Percentiles rank a stretch among this genome's conserved stretches.
Evolutionary conservation across 2,329 filamentous ascomycete species (phyloP).

Genomic region (Aspergillus sp.): DNA sequence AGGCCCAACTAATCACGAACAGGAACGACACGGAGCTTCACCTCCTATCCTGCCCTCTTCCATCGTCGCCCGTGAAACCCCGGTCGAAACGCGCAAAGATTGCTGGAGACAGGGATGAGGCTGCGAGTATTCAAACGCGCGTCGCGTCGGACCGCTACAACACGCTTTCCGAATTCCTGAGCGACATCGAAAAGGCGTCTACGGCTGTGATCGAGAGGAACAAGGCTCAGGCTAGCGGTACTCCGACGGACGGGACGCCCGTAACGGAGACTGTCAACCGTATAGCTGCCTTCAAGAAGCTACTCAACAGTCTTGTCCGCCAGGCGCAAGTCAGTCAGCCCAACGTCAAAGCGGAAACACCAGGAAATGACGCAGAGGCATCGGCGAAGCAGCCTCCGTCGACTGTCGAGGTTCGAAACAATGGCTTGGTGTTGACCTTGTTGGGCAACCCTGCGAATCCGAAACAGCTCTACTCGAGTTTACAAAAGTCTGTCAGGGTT

Average conservation of each 20-base stretch:
- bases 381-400: conserved; percentile 40
- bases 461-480: conserved; percentile 83
- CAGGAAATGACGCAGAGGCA: conserved; percentile 42
- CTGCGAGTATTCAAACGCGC: conserved; percentile 43
- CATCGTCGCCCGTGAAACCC: conserved; percentile 42
- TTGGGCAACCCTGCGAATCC: conserved; percentile 75
- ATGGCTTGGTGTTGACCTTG: conserved; percentile 72
- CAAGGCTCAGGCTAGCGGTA: conserved; percentile 35
- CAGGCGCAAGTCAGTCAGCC: conserved; percentile 60
- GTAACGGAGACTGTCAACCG: conserved; percentile 46
- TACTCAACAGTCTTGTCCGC: conserved; percentile 65
- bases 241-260: conserved; percentile 31
- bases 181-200: conserved; percentile 48
- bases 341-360: conserved; percentile 39
- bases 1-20: conserved; percentile 27
- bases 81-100: conserved; percentile 50
- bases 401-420: conserved; percentile 50
- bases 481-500: conserved; percentile 59
- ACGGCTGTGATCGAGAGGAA: conserved; percentile 42
- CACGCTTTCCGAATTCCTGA: conserved; percentile 47
- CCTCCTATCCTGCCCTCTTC: conserved; percentile 46
- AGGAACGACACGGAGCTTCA: conserved; percentile 52
- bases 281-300: conserved; percentile 63
- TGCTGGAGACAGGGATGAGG: conserved; percentile 39
- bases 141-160: conserved; percentile 44